These are phyloP conservation scores for Saprolegnia diclina DNA, from an alignment of 352 stramenopile genomes.

Conservation along the genomic window DNA sequence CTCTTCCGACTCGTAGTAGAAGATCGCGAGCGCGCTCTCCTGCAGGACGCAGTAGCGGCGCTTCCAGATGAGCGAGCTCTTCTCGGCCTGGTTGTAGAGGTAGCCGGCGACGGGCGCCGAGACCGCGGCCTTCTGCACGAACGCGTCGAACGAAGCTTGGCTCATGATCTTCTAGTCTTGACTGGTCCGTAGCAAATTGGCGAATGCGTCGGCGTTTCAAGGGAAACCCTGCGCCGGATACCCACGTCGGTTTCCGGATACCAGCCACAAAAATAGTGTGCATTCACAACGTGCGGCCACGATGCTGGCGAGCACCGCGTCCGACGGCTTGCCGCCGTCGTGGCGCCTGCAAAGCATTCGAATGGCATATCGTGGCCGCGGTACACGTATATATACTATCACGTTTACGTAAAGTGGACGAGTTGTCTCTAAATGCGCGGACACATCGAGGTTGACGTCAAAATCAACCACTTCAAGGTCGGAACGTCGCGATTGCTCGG, in stretches of 20 bases:
- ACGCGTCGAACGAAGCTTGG: conserved; percentile 20
- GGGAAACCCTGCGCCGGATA: not conserved
- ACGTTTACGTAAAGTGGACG: no score
- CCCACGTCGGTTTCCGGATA: not conserved
- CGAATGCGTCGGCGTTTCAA: conserved; percentile 17
- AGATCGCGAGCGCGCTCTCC: conserved; percentile 59
- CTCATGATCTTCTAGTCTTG: conserved; percentile 9
- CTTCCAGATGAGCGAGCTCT: conserved; percentile 82
- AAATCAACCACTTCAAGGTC: no score
- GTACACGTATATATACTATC: no score
- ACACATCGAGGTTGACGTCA: no score
- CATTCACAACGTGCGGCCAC: no score
- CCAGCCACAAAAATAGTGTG: not conserved
- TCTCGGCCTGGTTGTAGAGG: conserved; percentile 79
- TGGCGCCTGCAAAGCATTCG: no score
- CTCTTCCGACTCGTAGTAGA: conserved; percentile 68
- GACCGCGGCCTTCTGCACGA: conserved; percentile 12
- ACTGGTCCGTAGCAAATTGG: conserved; percentile 15
- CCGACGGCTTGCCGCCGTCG: no score
- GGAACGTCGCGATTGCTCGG: no score
- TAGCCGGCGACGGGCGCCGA: conserved; percentile 49
- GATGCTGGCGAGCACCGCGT: no score
- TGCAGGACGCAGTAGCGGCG: conserved; percentile 84
- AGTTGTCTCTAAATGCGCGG: no score
- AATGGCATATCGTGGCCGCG: no score